Evolutionary conservation across 228 moss, liverwort and hornwort genomes (phyloP).

Genomic region (Sphagnum fallax): DNA sequence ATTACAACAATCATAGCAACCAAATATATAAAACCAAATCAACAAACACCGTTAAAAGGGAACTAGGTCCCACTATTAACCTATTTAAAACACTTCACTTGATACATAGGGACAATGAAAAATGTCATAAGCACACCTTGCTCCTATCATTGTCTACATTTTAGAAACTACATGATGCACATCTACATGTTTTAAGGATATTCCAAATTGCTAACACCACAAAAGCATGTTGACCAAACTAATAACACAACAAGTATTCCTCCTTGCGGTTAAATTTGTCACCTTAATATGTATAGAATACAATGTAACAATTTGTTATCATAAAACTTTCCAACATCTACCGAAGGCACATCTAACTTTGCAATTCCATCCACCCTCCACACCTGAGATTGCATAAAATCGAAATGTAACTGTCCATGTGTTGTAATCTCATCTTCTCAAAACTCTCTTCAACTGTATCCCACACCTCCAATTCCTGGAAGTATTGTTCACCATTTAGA

Average conservation of each 20-base stretch:
- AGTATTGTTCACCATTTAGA: not conserved
- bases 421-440: not conserved
- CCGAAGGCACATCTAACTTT: conserved; percentile 21
- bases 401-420: not conserved
- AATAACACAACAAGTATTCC: conserved; percentile 37
- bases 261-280: conserved; percentile 25
- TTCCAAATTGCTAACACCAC: conserved; percentile 22
- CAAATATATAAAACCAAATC: too few relatives aligned
- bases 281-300: conserved; percentile 38
- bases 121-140: not conserved
- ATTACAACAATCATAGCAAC: too few relatives aligned
- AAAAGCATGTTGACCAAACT: conserved; percentile 32
- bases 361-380: conserved; percentile 36
- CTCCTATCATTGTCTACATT: not conserved
- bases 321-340: conserved; percentile 32
- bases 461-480: not conserved
- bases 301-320: conserved; percentile 41
- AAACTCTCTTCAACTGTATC: not conserved
- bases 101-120: not conserved
- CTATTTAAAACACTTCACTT: not conserved
- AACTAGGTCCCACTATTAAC: too few relatives aligned
- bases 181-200: too few relatives aligned
- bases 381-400: conserved; percentile 16
- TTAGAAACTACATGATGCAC: not conserved
- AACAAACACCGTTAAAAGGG: too few relatives aligned